Percentiles rank a stretch among this genome's conserved stretches.
These are phyloP conservation scores for Potentilla sterilis DNA, from an alignment of 306 rosid genomes.

Conservation along the genomic window DNA sequence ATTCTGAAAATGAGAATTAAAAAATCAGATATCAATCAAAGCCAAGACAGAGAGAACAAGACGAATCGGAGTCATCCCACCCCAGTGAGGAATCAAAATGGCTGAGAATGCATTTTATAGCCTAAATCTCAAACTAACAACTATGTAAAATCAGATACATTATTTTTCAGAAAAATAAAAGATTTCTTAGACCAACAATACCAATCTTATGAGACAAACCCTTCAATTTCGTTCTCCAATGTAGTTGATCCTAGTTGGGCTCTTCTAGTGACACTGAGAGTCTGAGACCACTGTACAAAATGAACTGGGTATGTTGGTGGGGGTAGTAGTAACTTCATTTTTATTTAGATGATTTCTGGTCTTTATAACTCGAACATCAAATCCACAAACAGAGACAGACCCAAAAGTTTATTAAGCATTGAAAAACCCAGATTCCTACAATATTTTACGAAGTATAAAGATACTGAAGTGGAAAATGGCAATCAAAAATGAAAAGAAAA, in stretches of 20 bases:
- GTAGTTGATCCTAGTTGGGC: background rate
- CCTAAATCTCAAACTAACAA: background rate
- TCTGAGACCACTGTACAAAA: background rate
- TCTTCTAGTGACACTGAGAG: background rate
- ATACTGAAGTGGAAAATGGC: background rate
- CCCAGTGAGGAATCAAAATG: background rate
- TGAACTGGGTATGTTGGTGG: background rate
- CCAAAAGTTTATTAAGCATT: background rate
- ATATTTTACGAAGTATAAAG: background rate
- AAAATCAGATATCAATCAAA: background rate
- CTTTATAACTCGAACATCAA: background rate
- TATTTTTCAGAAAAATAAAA: background rate
- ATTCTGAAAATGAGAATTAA: background rate
- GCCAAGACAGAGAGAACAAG: too few species aligned
- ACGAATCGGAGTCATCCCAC: background rate
- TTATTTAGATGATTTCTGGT: background rate
- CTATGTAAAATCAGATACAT: background rate
- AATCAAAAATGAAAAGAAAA: background rate
- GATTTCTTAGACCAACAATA: background rate
- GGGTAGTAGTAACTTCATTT: slow-evolving; percentile 23
- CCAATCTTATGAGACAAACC: background rate
- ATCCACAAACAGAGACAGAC: background rate
- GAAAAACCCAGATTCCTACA: background rate
- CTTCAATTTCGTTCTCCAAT: background rate
- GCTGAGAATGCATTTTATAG: background rate